These are phyloP conservation scores for Plasmodium malariae DNA, from an alignment of 169 alveolate genomes.

Conservation along the genomic window DNA sequence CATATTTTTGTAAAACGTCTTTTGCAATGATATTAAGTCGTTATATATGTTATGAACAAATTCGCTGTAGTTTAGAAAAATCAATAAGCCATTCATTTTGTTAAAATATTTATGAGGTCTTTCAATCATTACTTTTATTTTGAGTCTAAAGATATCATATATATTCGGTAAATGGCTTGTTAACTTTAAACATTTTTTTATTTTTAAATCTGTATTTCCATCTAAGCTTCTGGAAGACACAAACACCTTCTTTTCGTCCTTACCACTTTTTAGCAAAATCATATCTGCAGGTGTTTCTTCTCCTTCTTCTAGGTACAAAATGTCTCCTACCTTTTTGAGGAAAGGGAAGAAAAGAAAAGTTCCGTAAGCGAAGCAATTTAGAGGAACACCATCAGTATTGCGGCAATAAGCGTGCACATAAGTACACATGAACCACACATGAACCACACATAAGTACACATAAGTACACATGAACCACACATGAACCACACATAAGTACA, in stretches of 20 bases:
- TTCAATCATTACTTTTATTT: constrained; percentile 37
- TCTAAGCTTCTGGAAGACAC: constrained; percentile 28
- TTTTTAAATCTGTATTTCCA: constrained; percentile 38
- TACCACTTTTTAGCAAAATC: constrained; percentile 21
- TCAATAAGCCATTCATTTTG: constrained; percentile 35
- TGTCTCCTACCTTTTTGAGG: constrained; percentile 33
- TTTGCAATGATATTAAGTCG: constrained; percentile 21
- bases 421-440: no score
- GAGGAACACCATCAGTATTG: no score
- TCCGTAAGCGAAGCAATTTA: no score
- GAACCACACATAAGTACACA: no score
- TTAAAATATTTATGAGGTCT: constrained; percentile 28
- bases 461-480: no score
- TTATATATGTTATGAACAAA: constrained; percentile 2
- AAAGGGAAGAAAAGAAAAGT: not conserved
- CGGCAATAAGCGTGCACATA: no score
- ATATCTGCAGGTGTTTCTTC: constrained; percentile 49
- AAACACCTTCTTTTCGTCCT: not conserved
- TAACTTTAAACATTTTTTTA: constrained; percentile 28
- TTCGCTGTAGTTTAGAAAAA: constrained; percentile 2
- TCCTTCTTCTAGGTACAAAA: constrained; percentile 25
- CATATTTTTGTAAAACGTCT: constrained; percentile 8
- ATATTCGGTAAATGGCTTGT: constrained; percentile 22
- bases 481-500: no score
- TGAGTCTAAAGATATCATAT: constrained; percentile 28